phyloP scores from a whole-genome alignment of 306 rosid genomes.

The Cercis canadensis region DNA sequence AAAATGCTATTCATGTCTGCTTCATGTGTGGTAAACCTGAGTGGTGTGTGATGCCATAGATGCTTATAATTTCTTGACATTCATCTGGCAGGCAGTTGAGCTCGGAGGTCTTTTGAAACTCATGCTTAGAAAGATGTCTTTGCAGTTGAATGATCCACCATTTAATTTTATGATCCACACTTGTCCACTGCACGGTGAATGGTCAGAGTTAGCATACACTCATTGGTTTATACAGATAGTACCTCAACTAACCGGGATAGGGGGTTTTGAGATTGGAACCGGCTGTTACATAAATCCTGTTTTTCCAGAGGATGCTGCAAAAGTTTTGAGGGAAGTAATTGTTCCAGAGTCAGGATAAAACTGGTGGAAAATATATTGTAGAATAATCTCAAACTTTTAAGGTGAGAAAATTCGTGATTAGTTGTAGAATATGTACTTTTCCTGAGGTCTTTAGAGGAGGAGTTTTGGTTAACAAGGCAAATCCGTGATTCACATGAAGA shows the following conservation, averaged over 20 bases:
- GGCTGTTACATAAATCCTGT: constrained; percentile 87
- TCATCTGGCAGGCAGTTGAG: constrained; percentile 68
- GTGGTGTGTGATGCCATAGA: neutral
- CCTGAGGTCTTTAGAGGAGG: too few relatives aligned
- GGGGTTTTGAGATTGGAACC: constrained; percentile 82
- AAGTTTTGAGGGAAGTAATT: constrained; percentile 72
- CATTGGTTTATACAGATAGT: constrained; percentile 89
- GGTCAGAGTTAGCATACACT: constrained; percentile 53
- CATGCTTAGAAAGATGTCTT: constrained; percentile 67
- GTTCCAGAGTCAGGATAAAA: constrained; percentile 39
- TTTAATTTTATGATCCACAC: constrained; percentile 83
- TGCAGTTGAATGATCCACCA: constrained; percentile 84
- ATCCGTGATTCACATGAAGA: too few relatives aligned
- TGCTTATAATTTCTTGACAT: constrained; percentile 20
- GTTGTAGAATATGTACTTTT: too few relatives aligned
- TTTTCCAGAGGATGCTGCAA: constrained; percentile 88
- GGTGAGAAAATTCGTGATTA: too few relatives aligned
- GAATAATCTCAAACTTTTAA: neutral
- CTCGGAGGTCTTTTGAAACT: constrained; percentile 78
- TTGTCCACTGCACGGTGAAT: constrained; percentile 50
- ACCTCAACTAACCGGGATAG: constrained; percentile 68
- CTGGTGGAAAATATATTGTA: constrained; percentile 6
- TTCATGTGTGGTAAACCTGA: constrained; percentile 11
- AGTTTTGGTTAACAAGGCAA: too few relatives aligned
- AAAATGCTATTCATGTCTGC: constrained; percentile 21